phyloP scores from a whole-genome alignment of 1,284 basidiomycete genomes.

The Trichosporon inkin region DNA sequence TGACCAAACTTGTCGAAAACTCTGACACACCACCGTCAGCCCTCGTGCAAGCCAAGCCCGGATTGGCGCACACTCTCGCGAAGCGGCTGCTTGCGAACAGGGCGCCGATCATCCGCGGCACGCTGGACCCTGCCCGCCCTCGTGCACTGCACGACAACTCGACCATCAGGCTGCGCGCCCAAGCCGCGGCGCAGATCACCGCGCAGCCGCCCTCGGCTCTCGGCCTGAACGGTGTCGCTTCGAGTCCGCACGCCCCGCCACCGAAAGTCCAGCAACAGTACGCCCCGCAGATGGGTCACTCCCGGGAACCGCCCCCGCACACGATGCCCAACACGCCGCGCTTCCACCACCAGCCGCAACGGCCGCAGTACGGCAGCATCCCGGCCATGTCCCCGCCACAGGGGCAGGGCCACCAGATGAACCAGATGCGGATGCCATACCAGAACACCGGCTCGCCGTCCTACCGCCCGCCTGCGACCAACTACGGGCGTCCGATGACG shows the following conservation, averaged over 20 bases:
- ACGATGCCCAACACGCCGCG: constrained; percentile 13
- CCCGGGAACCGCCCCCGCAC: constrained; percentile 22
- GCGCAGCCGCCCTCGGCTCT: constrained; percentile 12
- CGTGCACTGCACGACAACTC: constrained; percentile 40
- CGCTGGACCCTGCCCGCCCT: constrained; percentile 40
- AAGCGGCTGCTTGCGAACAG: constrained; percentile 19
- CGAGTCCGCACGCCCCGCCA: constrained; percentile 11
- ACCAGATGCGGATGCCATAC: not conserved
- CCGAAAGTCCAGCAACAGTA: constrained; percentile 15
- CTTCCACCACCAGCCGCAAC: constrained; percentile 9
- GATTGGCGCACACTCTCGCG: constrained; percentile 37
- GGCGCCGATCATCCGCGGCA: constrained; percentile 38
- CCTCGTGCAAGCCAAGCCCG: constrained; percentile 15
- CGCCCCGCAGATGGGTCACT: constrained; percentile 12
- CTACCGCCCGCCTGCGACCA: not conserved
- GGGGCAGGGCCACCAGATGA: constrained; percentile 7
- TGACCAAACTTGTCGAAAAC: constrained; percentile 26
- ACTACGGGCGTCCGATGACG: not conserved
- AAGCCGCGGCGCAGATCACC: constrained; percentile 16
- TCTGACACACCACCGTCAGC: constrained; percentile 14
- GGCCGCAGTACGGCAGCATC: not conserved
- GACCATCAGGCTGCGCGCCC: constrained; percentile 18
- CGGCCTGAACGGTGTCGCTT: constrained; percentile 14
- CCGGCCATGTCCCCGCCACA: not conserved
- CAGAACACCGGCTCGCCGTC: not conserved